Percentiles rank a stretch among this genome's conserved stretches.
These are phyloP conservation scores for Geotrichum aggregatum DNA, from an alignment of 1,139 yeast species.

Conservation along the genomic window DNA sequence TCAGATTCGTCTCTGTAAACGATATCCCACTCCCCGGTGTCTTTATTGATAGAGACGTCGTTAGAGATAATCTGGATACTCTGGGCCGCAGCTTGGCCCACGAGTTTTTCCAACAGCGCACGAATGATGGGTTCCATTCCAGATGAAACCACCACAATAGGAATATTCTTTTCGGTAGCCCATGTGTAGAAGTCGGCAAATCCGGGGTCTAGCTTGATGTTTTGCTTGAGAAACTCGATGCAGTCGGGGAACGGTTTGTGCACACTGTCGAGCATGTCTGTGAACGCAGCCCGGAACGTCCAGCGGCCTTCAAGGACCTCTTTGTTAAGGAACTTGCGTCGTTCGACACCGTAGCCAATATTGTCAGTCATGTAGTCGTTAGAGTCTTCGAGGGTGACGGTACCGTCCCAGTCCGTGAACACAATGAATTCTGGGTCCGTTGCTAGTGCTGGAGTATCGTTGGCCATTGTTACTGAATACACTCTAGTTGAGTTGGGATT, in stretches of 20 bases:
- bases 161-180: constrained; percentile 67
- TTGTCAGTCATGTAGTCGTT: constrained; percentile 87
- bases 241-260: constrained; percentile 77
- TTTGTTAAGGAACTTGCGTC: constrained; percentile 64
- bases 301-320: constrained; percentile 63
- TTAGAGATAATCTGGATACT: constrained; percentile 80
- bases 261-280: constrained; percentile 76
- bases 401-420: constrained; percentile 97
- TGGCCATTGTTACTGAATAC: not conserved
- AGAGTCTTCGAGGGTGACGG: constrained; percentile 87
- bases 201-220: constrained; percentile 83
- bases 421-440: constrained; percentile 61
- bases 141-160: constrained; percentile 70
- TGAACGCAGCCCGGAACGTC: constrained; percentile 74
- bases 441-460: constrained; percentile 32
- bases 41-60: constrained; percentile 54
- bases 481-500: not conserved
- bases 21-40: constrained; percentile 79
- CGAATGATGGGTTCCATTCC: constrained; percentile 92
- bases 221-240: constrained; percentile 48
- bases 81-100: constrained; percentile 70
- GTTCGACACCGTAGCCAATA: constrained; percentile 75
- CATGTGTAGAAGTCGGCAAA: constrained; percentile 75
- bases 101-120: constrained; percentile 65
- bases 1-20: constrained; percentile 76